Base-by-base conservation (phyloP, 805 yeast genomes). In the Sugiyamaella marilandica region DNA sequence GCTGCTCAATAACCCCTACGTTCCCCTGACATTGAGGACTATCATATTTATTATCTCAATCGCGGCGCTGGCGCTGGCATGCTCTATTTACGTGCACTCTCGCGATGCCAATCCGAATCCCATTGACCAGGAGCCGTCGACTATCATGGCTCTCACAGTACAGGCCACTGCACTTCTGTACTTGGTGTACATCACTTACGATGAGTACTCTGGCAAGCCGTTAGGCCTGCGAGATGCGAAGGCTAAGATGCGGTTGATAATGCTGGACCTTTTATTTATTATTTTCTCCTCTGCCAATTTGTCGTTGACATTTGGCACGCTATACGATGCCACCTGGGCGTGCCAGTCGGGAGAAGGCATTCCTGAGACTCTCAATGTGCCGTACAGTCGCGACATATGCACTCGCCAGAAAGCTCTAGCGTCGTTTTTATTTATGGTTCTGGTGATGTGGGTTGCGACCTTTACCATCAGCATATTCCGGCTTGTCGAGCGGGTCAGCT, bases 181-280 rank as follows among this genome's bases (percentile, higher is more conserved):
- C 65, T 76, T 90, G 52, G 70, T 83, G 2, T 90, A 87, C 68
- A 87, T 92, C 66, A 82, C 96, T 1, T 83, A 82, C 62, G 98
- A 94, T 68, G 99, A 94, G 68, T 92, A 88, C 68, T 79, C 84
- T 21, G 95, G 97, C 11, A 85, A 88, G 65, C 99, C 98, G 0
- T 68, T 94, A 47, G 99, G 99, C 0, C 74, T 94, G 44, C 78
- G 99, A 60, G 80, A 88, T 56, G 95, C 97, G 0, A 73, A 80
- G 55, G 88, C 86, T 21, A 94, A 94, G 66, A 79, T 94, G 74
- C 77, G 87, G 62, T 76, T 92, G 54, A 76, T 92, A 55, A 73
- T 90, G 74, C 73, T 90, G 59, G 99, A 94, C 66, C 73, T 92
- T 41, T 70, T 92, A 32, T 89, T 94, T 68, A 88, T 94, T 57